A percentile compares a stretch with the other conserved stretches of the same genome.
Evolutionary conservation across 2,329 filamentous ascomycete genomes (phyloP).

Genomic region (Calonectria honghensis): DNA sequence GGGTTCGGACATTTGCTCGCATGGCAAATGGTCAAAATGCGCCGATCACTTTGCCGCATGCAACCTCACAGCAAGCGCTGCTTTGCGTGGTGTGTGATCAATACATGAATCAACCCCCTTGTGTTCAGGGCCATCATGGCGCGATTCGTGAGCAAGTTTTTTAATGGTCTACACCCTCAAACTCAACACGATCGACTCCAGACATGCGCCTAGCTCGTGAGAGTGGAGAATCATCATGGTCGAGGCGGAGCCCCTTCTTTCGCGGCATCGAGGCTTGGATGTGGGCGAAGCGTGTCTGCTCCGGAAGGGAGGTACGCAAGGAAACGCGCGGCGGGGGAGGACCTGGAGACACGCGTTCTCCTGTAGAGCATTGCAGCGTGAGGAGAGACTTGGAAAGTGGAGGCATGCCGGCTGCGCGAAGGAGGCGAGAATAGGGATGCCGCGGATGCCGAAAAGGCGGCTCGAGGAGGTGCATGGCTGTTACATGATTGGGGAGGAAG

Average conservation of each 20-base stretch:
- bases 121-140: conserved; percentile 76
- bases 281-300: conserved; percentile 70
- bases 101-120: conserved; percentile 82
- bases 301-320: conserved; percentile 57
- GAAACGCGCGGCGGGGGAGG: conserved; percentile 43
- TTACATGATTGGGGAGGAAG: not conserved
- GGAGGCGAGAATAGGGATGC: conserved; percentile 10
- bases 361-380: conserved; percentile 56
- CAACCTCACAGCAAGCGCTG: conserved; percentile 76
- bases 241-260: conserved; percentile 74
- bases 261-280: conserved; percentile 74
- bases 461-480: not conserved
- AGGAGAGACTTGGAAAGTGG: conserved; percentile 50
- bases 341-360: conserved; percentile 59
- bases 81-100: conserved; percentile 79
- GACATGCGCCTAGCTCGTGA: conserved; percentile 75
- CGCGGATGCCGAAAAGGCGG: conserved; percentile 8
- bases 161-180: conserved; percentile 74
- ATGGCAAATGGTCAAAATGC: conserved; percentile 84
- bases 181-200: conserved; percentile 74
- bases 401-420: not conserved
- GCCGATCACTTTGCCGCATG: conserved; percentile 84
- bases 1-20: conserved; percentile 85
- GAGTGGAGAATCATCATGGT: conserved; percentile 77
- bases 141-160: conserved; percentile 67